Conservation (phyloP, 768 basidiomycete genomes). For the Leucosporidium scottii region DNA sequence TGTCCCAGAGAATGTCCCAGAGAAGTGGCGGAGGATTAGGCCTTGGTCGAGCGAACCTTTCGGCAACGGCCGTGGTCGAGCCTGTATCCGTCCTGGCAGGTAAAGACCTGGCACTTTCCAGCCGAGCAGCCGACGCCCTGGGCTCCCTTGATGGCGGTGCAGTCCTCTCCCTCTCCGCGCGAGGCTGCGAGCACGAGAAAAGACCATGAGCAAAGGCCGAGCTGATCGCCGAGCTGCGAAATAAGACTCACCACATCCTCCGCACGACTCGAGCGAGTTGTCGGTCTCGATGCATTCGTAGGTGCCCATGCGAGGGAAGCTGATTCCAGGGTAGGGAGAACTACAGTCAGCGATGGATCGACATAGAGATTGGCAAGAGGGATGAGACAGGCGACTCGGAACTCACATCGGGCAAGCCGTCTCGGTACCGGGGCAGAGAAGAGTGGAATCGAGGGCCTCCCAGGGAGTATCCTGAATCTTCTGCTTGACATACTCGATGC, state of each 20-base stretch:
- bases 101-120: conserved; percentile 46
- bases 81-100: conserved; percentile 34
- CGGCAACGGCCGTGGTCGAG: conserved; percentile 26
- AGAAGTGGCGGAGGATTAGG: no score
- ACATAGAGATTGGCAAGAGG: not conserved
- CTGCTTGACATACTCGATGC: no score
- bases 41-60: not conserved
- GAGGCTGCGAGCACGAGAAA: conserved; percentile 5
- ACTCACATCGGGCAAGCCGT: conserved; percentile 31
- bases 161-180: conserved; percentile 46
- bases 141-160: conserved; percentile 48
- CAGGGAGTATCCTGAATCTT: conserved; percentile 10
- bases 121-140: conserved; percentile 43
- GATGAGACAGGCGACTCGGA: not conserved
- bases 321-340: not conserved
- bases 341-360: not conserved
- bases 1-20: no score
- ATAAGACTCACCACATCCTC: conserved; percentile 21
- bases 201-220: not conserved
- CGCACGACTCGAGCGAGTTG: conserved; percentile 27
- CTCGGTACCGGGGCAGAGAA: conserved; percentile 25
- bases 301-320: conserved; percentile 29
- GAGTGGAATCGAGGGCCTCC: conserved; percentile 24
- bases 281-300: conserved; percentile 17
- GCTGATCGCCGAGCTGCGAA: not conserved